Evolutionary conservation across 441 rosid species (phyloP), one percentile per base, ranked within the genome.

Genomic region (Dalechampia spathulata): DNA sequence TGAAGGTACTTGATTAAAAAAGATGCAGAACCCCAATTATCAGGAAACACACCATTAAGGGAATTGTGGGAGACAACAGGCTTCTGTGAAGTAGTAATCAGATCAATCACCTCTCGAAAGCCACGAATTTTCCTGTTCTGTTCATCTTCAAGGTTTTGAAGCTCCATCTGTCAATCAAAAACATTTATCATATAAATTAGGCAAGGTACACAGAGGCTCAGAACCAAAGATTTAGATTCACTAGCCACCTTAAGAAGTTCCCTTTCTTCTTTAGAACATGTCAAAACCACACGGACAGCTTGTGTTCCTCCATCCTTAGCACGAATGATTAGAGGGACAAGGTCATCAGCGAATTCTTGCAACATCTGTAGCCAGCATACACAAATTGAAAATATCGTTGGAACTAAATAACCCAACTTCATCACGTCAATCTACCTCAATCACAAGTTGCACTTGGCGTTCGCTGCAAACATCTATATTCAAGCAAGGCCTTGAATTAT

Each of bases 71-170:
- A 81, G 79, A 91, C 78, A 45, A 83, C 65, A 69, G 93, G 90
- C 67, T 81, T 87, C 82, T 71, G 74, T 47, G 95, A 88, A 82
- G 87, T 75, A 63, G 91, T 83, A 58, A 91, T 81, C 82, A 83
- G 67, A 70, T 91, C 96, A 36, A 91, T 65, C 81, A 88, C 93
- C 78, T 88, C 96, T 49, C 95, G 77, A 56, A 91, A 91, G 63
- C 98, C 96, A 72, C 85, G 80, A 53, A 80, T 54, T 62, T 75
- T 77, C 71, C 70, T 81, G 68, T 72, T 84, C 52, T 77, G 85
- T 60, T 86, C 87, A 6, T 62, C 74, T 44, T 91, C 89, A 27
- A 72, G 53, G 55, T 72, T 69, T 54, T 66, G 78, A 72, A 91
- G 86, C 75, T 83, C 90, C 66, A 52, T 71, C 98, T 91, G 81